phyloP scores from a whole-genome alignment of 257 asterid species.

The Solanum etuberosum region DNA sequence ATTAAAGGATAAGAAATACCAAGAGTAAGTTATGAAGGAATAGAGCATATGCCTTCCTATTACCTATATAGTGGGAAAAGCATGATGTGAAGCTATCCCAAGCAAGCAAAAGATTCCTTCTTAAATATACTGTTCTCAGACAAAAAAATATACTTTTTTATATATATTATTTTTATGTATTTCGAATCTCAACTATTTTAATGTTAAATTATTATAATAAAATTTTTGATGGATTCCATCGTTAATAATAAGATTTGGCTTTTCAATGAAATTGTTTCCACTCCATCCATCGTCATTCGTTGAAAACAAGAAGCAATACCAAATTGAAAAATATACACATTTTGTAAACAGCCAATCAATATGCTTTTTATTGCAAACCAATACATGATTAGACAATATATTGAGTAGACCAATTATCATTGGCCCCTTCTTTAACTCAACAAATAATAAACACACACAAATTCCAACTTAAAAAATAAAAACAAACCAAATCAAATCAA shows the following conservation, averaged over 20 bases:
- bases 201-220: too few relatives aligned
- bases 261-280: neutral
- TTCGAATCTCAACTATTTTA: too few relatives aligned
- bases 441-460: neutral
- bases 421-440: constrained; percentile 16
- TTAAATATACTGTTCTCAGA: neutral
- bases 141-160: too few relatives aligned
- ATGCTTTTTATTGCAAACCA: constrained; percentile 15
- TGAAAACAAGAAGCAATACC: neutral
- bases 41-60: neutral
- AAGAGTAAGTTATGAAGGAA: neutral
- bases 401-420: constrained; percentile 13
- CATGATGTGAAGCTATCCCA: neutral
- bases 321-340: neutral
- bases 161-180: too few relatives aligned
- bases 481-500: constrained; percentile 5
- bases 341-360: neutral
- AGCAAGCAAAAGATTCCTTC: neutral
- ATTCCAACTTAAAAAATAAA: neutral
- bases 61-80: neutral
- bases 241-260: neutral
- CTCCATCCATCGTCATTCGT: neutral
- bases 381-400: neutral
- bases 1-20: too few relatives aligned
- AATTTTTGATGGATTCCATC: too few relatives aligned